These are phyloP conservation scores for Claviceps monticola DNA, from an alignment of 2,329 filamentous ascomycete genomes.

Conservation along the genomic window DNA sequence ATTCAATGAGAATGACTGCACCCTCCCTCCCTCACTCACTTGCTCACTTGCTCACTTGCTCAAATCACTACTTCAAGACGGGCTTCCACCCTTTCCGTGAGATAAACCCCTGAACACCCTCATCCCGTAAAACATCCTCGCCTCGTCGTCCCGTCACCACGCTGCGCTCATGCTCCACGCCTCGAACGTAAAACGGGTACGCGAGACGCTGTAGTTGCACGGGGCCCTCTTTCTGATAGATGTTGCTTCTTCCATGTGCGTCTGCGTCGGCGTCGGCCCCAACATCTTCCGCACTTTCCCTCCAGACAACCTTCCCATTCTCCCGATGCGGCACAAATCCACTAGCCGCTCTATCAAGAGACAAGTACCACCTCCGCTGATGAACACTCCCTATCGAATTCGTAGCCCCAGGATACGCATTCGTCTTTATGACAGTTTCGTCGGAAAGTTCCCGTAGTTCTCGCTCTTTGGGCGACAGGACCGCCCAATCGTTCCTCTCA, in stretches of 20 bases:
- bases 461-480: constrained; percentile 23
- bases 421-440: constrained; percentile 40
- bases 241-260: not conserved
- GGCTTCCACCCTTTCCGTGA: constrained; percentile 46
- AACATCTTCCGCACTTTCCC: not conserved
- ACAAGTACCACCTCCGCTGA: constrained; percentile 53
- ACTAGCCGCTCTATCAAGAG: constrained; percentile 43
- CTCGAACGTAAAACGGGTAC: constrained; percentile 49
- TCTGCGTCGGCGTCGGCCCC: not conserved
- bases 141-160: constrained; percentile 49
- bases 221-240: not conserved
- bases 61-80: constrained; percentile 19
- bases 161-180: constrained; percentile 48
- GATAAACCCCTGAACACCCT: constrained; percentile 42
- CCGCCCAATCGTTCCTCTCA: not conserved
- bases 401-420: constrained; percentile 51
- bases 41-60: too few species aligned
- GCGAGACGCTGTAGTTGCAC: constrained; percentile 15
- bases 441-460: constrained; percentile 34
- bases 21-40: constrained; percentile 1
- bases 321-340: constrained; percentile 35
- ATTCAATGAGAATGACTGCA: not conserved
- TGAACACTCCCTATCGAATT: constrained; percentile 56
- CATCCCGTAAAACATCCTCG: constrained; percentile 45
- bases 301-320: constrained; percentile 7